These are phyloP conservation scores for Cucurbita maxima DNA, from an alignment of 306 rosid species.

Conservation along the genomic window DNA sequence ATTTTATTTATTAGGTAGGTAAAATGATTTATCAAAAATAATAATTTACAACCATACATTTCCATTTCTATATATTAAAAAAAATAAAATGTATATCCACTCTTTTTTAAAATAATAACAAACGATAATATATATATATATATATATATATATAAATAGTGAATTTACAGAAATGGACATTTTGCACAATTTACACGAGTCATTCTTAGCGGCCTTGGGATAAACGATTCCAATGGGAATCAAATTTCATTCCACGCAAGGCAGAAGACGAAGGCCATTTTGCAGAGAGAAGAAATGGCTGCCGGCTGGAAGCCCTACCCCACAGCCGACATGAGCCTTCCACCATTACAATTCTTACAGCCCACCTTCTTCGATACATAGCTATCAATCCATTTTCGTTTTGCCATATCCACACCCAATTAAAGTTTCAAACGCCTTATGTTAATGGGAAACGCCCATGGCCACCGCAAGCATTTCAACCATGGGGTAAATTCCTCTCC, in stretches of 20 bases:
- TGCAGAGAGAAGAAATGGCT: not conserved
- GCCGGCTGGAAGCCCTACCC: not conserved
- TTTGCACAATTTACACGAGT: no score
- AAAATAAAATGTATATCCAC: no score
- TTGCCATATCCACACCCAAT: not conserved
- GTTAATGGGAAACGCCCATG: conserved; percentile 55
- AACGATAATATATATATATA: no score
- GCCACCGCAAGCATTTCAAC: conserved; percentile 24
- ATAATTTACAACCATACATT: no score
- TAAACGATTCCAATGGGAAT: not conserved
- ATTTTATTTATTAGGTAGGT: no score
- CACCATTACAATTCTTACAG: not conserved
- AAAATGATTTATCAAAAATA: no score
- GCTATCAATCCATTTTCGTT: conserved; percentile 6
- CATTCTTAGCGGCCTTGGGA: no score
- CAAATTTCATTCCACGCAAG: not conserved
- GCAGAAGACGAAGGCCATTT: not conserved
- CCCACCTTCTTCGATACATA: not conserved
- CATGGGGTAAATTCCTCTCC: conserved; percentile 8
- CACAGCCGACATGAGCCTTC: not conserved
- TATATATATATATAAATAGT: no score
- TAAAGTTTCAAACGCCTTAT: not conserved
- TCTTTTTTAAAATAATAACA: no score
- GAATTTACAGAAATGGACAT: no score
- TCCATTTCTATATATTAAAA: no score